phyloP scores from a whole-genome alignment of 192 early-diverging fungal genomes.

The Paraglomus occultum region DNA sequence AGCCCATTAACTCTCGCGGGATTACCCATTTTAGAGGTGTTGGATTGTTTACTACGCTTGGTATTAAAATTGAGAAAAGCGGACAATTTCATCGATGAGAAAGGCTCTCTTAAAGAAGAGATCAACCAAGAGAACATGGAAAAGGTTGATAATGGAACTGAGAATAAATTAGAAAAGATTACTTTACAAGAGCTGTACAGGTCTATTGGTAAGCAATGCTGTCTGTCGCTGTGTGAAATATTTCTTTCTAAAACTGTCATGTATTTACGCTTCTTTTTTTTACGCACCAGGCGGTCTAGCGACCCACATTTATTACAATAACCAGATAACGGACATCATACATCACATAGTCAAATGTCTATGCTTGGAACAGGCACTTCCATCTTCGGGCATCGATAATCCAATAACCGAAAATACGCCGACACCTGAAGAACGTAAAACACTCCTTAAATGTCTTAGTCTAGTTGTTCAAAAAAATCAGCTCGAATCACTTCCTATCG shows the following conservation, averaged over 20 bases:
- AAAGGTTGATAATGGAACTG: not conserved
- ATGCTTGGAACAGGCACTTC: slow-evolving; percentile 19
- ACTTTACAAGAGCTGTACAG: not conserved
- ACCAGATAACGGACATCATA: slow-evolving; percentile 56
- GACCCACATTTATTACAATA: slow-evolving; percentile 55
- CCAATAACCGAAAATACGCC: slow-evolving; percentile 43
- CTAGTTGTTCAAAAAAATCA: slow-evolving; percentile 43
- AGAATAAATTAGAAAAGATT: not conserved
- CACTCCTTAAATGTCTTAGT: slow-evolving; percentile 47
- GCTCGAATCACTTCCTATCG: slow-evolving; percentile 33
- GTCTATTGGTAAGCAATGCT: not conserved
- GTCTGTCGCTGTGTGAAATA: not conserved
- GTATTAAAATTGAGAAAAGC: slow-evolving; percentile 35
- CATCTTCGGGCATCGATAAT: slow-evolving; percentile 21
- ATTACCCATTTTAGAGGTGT: slow-evolving; percentile 53
- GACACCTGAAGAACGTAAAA: slow-evolving; percentile 37
- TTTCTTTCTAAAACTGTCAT: not conserved
- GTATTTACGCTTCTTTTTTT: not conserved
- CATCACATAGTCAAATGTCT: slow-evolving; percentile 49
- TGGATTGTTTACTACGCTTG: slow-evolving; percentile 43
- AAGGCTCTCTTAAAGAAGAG: slow-evolving; percentile 5
- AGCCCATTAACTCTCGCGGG: slow-evolving; percentile 44
- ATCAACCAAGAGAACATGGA: not conserved
- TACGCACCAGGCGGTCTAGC: slow-evolving; percentile 44
- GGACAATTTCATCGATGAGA: slow-evolving; percentile 11